Percentiles rank a stretch among this genome's conserved stretches.
These are phyloP conservation scores for Canavalia gladiata DNA, from an alignment of 306 rosid genomes.

Conservation along the genomic window DNA sequence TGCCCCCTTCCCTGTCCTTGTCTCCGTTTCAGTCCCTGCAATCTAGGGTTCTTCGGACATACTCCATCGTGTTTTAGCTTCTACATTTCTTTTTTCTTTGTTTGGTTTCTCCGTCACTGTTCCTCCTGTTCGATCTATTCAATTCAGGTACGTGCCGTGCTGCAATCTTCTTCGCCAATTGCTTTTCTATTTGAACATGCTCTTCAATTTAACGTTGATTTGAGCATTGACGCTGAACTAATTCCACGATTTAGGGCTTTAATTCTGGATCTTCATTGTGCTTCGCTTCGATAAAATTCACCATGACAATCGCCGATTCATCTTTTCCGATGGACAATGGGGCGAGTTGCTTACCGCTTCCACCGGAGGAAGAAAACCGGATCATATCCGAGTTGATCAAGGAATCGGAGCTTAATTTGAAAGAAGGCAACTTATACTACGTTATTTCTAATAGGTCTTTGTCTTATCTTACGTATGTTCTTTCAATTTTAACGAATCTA, in stretches of 20 bases:
- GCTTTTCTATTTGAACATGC: background rate
- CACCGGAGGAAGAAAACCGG: slow-evolving; percentile 87
- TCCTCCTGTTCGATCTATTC: slow-evolving; percentile 50
- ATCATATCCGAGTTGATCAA: slow-evolving; percentile 69
- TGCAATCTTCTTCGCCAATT: slow-evolving; percentile 32
- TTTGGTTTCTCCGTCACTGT: slow-evolving; percentile 26
- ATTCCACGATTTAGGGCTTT: slow-evolving; percentile 41
- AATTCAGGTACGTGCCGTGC: slow-evolving; percentile 54
- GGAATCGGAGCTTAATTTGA: slow-evolving; percentile 81
- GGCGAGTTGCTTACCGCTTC: slow-evolving; percentile 69
- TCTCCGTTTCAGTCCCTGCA: slow-evolving; percentile 48
- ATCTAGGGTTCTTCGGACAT: slow-evolving; percentile 64
- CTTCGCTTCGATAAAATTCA: slow-evolving; percentile 18
- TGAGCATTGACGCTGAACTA: slow-evolving; percentile 17
- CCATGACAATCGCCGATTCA: slow-evolving; percentile 87
- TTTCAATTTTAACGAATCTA: slow-evolving; percentile 3
- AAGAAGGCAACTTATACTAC: slow-evolving; percentile 80
- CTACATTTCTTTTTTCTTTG: background rate
- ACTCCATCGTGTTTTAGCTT: background rate
- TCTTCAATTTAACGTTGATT: slow-evolving; percentile 33
- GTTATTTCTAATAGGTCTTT: slow-evolving; percentile 78
- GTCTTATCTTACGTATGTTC: slow-evolving; percentile 15
- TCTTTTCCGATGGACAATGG: slow-evolving; percentile 74
- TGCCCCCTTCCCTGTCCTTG: slow-evolving; percentile 14
- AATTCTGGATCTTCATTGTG: slow-evolving; percentile 53